Conservation (phyloP, 768 basidiomycete genomes). For the Holtermannia corniformis region DNA sequence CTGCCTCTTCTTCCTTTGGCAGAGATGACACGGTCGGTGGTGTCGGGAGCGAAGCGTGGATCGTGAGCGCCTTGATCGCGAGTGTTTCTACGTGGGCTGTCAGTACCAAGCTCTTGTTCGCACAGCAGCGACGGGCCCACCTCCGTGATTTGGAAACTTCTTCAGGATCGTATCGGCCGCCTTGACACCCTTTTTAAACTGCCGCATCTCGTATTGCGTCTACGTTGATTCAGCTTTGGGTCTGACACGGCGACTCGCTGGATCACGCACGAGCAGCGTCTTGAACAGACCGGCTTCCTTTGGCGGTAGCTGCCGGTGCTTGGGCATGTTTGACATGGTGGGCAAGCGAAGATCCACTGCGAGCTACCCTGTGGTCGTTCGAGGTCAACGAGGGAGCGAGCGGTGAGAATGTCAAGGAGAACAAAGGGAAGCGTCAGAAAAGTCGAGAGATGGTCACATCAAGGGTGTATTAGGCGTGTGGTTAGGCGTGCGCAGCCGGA, state of each 20-base stretch:
- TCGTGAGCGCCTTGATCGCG: constrained; percentile 88
- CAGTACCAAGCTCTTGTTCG: neutral
- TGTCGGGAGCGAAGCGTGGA: constrained; percentile 36
- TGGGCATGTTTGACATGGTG: constrained; percentile 22
- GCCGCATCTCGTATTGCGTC: constrained; percentile 72
- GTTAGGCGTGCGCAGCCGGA: too few relatives aligned
- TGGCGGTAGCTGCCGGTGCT: constrained; percentile 55
- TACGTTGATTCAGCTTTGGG: constrained; percentile 5
- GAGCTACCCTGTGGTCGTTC: too few relatives aligned
- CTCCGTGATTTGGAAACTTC: constrained; percentile 92
- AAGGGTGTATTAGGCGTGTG: too few relatives aligned
- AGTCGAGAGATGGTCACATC: too few relatives aligned
- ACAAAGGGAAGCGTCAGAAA: too few relatives aligned
- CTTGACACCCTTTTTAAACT: constrained; percentile 81
- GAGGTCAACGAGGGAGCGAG: too few relatives aligned
- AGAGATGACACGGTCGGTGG: constrained; percentile 47
- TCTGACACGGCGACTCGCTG: neutral
- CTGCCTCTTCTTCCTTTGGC: constrained; percentile 62
- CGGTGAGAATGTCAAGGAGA: too few relatives aligned
- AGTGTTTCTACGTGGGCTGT: constrained; percentile 59
- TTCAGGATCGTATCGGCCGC: constrained; percentile 87
- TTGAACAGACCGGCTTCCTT: constrained; percentile 82
- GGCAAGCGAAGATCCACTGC: too few relatives aligned
- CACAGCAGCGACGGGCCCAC: constrained; percentile 47
- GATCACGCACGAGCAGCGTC: constrained; percentile 55